Evolutionary conservation across 768 basidiomycete genomes (phyloP).

Genomic region (Auriculariales sp.): DNA sequence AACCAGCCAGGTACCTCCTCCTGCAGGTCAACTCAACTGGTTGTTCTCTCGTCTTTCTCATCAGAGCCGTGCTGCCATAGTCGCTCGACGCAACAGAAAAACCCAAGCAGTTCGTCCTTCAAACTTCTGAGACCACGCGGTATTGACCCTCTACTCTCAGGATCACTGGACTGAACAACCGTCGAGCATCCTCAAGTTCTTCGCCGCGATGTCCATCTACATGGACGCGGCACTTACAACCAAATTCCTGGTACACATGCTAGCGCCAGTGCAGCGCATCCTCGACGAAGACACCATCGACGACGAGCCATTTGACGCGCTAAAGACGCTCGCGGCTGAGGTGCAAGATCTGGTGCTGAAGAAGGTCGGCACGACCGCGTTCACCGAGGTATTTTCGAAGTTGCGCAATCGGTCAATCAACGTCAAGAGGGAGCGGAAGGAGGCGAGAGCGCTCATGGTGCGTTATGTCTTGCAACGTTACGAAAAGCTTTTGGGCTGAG

Average conservation of each 20-base stretch:
- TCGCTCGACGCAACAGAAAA: conserved; percentile 46
- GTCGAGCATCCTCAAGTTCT: conserved; percentile 72
- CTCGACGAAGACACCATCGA: conserved; percentile 74
- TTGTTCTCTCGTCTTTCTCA: conserved; percentile 90
- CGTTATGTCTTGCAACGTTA: conserved; percentile 6
- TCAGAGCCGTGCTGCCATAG: conserved; percentile 63
- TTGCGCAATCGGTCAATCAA: conserved; percentile 58
- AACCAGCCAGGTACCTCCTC: not conserved
- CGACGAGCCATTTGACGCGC: conserved; percentile 66
- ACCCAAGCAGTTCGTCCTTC: conserved; percentile 25
- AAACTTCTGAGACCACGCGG: too few relatives aligned
- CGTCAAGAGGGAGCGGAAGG: conserved; percentile 59
- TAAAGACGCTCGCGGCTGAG: conserved; percentile 69
- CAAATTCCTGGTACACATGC: conserved; percentile 65
- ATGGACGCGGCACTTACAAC: conserved; percentile 48
- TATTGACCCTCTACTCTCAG: conserved; percentile 22
- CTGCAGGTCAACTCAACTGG: conserved; percentile 29
- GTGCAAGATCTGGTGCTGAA: conserved; percentile 75
- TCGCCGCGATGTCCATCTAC: conserved; percentile 75
- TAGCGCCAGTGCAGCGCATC: conserved; percentile 78
- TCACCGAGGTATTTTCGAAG: conserved; percentile 63
- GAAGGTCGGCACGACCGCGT: conserved; percentile 80
- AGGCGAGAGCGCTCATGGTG: conserved; percentile 37
- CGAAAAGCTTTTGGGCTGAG: not conserved
- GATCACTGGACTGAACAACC: conserved; percentile 75